Percentiles rank a stretch among this genome's conserved stretches.
phyloP scores from a whole-genome alignment of 169 alveolate genomes.

The Plasmodium knowlesi region DNA sequence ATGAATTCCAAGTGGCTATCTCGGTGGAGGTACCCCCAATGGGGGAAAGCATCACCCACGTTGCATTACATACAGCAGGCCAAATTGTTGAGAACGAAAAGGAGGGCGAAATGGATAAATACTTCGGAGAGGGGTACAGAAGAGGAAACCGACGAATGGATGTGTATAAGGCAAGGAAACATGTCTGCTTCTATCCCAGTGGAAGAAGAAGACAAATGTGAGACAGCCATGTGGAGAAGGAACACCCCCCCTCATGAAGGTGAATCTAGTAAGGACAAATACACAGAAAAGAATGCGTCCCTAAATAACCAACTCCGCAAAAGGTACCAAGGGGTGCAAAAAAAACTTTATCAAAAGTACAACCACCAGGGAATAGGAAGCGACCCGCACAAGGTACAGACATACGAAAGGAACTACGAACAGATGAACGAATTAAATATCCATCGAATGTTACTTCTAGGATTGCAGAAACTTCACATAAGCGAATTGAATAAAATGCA shows the following conservation, averaged over 20 bases:
- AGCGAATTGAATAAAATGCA: conserved; percentile 77
- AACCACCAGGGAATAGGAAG: conserved; percentile 56
- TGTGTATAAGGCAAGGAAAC: neutral
- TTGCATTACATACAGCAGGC: neutral
- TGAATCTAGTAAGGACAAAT: neutral
- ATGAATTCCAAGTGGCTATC: conserved; percentile 5
- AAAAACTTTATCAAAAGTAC: conserved; percentile 49
- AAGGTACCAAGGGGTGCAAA: conserved; percentile 44
- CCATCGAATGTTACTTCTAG: conserved; percentile 66
- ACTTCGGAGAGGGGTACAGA: neutral
- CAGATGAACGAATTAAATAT: conserved; percentile 54
- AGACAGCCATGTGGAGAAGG: neutral
- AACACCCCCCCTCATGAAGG: neutral
- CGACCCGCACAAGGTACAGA: conserved; percentile 23
- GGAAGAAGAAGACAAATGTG: neutral
- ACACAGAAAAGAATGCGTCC: neutral
- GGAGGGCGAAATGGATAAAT: neutral
- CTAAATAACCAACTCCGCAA: conserved; percentile 10
- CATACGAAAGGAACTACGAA: conserved; percentile 2
- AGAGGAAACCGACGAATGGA: neutral
- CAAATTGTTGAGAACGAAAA: neutral
- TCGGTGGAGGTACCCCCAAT: neutral
- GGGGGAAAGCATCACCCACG: neutral
- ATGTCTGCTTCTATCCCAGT: neutral
- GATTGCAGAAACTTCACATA: conserved; percentile 64